phyloP scores from a whole-genome alignment of 345 rosid species.

The Diplotaxis tenuifolia region DNA sequence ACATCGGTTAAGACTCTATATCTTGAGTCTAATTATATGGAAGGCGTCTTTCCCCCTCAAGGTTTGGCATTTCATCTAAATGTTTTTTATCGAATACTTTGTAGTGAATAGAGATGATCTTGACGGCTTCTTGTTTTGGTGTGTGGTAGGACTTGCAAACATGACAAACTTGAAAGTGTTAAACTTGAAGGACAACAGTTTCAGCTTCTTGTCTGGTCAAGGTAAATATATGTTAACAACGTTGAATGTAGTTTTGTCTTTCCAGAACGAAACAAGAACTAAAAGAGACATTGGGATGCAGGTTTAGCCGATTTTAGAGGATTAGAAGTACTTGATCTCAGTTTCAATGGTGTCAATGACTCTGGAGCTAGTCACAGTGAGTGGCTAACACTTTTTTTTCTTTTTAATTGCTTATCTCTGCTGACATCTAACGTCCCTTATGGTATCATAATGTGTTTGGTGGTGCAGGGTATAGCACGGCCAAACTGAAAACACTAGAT shows the following conservation, averaged over 20 bases:
- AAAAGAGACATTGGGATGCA: not conserved
- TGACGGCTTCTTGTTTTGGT: not conserved
- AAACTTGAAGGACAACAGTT: slow-evolving; percentile 12
- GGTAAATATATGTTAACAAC: slow-evolving; percentile 7
- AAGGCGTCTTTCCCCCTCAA: slow-evolving; percentile 26
- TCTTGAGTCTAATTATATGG: slow-evolving; percentile 26
- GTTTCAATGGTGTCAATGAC: slow-evolving; percentile 11
- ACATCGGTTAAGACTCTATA: slow-evolving; percentile 12
- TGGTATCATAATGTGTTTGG: slow-evolving; percentile 1
- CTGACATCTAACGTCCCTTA: not conserved
- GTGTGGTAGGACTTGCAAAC: slow-evolving; percentile 7
- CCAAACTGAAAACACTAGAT: slow-evolving; percentile 24
- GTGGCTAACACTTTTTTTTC: not conserved
- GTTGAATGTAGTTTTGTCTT: not conserved
- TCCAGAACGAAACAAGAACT: not conserved
- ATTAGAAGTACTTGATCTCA: slow-evolving; percentile 11
- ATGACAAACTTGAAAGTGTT: slow-evolving; percentile 9
- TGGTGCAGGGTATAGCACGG: slow-evolving; percentile 9
- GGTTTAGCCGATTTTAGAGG: slow-evolving; percentile 6
- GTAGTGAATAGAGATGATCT: not conserved
- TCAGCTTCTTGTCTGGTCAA: slow-evolving; percentile 21
- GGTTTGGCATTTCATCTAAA: slow-evolving; percentile 1
- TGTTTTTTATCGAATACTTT: not conserved
- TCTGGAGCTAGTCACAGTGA: slow-evolving; percentile 17
- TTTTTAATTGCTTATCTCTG: not conserved